Evolutionary conservation across 2,329 filamentous ascomycete genomes (phyloP).

Genomic region (Exophiala bonariae): DNA sequence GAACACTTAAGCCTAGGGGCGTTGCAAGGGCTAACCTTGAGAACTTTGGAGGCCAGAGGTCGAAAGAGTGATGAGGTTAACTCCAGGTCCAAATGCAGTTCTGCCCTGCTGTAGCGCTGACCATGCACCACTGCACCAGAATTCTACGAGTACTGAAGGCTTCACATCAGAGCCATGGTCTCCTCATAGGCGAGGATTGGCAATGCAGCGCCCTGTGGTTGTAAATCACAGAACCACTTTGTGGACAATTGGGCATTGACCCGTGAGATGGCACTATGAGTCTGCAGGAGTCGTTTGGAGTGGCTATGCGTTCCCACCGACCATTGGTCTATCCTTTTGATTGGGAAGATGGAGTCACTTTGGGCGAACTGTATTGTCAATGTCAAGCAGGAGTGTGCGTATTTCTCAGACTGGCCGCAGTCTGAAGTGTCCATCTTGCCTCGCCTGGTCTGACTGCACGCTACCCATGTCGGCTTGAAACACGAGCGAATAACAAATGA

Average conservation of each 20-base stretch:
- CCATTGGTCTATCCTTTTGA: constrained; percentile 17
- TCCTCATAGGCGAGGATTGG: too few species aligned
- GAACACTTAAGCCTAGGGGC: too few species aligned
- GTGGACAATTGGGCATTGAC: constrained; percentile 15
- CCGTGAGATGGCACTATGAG: constrained; percentile 2
- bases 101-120: too few species aligned
- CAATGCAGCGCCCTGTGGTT: too few species aligned
- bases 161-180: too few species aligned
- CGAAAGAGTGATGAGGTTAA: too few species aligned
- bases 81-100: too few species aligned
- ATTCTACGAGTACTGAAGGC: too few species aligned
- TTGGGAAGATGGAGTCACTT: constrained; percentile 9
- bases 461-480: constrained; percentile 11
- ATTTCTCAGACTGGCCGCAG: constrained; percentile 22
- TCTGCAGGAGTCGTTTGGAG: constrained; percentile 14
- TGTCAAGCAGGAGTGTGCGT: constrained; percentile 15
- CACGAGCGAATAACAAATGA: constrained; percentile 18
- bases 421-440: constrained; percentile 10
- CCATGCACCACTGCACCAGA: too few species aligned
- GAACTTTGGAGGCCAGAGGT: too few species aligned
- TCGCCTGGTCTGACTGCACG: constrained; percentile 10
- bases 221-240: constrained; percentile 17
- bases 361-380: constrained; percentile 14
- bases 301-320: constrained; percentile 7
- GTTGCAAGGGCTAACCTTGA: too few species aligned